Base-by-base conservation (phyloP, 2,329 filamentous ascomycete species). In the Sporothrix euskadiensis region DNA sequence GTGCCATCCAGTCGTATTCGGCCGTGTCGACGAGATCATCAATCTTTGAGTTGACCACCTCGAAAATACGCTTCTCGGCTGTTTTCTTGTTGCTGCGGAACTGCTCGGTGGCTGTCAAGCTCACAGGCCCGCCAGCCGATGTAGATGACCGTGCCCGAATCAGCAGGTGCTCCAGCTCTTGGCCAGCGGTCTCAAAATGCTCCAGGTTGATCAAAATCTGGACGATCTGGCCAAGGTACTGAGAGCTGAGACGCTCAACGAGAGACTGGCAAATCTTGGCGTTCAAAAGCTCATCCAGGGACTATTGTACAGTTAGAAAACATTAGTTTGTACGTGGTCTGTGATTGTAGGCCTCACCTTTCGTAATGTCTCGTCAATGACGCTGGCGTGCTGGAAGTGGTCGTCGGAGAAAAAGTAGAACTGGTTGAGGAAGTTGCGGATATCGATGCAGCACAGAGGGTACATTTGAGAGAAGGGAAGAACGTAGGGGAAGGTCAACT, bases 401-500 rank as follows among this genome's bases (percentile, higher is more conserved):
- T 98, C 94, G 78, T 97, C 94, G 9, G 93, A 94, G 83, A 98
- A 99, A 81, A 97, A 94, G 81, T 98, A 98, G 79, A 99, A 98
- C 79, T 98, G 94, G 81, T 98, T 98, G 74, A 98, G 85, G 81
- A 99, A 98, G 81, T 98, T 98, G 56, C 95, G 90, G 78, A 99
- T 98, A 79, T 98, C 94, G 80, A 98, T 98, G 84, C 96, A 99
- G 83, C 96, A 98, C 44, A 98, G 87, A 0, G 96, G 95, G 80
- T 99, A 99, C 96, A 99, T 99, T 78, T 98, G 94, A 14, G 94
- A 98, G 81, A 99, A 99, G 0, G 96, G 97, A 1, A 99, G 85
- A n/a, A 98, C 93, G 78, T 92, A 97, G 5, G 96, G 97, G 80
- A 97, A 97, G 14, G 92, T 90, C 78, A 97, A 87, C 77, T 96